Evolutionary conservation across 192 early-diverging fungal species (phyloP), one percentile per base, ranked within the genome.

Genomic region (Glomus cerebriforme): DNA sequence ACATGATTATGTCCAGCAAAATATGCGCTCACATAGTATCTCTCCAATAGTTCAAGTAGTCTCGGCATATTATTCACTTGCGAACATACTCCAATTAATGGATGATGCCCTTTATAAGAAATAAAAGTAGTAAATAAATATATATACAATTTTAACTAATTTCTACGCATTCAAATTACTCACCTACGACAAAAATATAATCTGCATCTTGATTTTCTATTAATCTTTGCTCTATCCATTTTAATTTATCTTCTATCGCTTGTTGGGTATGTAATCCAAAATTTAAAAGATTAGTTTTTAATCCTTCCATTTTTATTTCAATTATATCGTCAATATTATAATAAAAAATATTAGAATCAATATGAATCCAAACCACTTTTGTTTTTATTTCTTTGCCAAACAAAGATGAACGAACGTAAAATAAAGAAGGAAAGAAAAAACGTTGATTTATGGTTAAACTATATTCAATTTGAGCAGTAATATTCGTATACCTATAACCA

Each of bases 381-480:
- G 19, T 24, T 1, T 63, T 63, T 8, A 27, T 27, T 27, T 63
- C 62, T 7, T 63, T 29, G n/a, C 74, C 74, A 27, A 76, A 76
- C 26, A 17, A 34, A 39, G 59, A 15, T 35, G 24, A 22, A 26
- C 74, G 74, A 22, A 76, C 74, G 26, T 76, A 76, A 47, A 63
- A 76, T 39, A 76, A 37, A 24, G 74, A 59, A 10, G 74, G 74
- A 45, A 76, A 35, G 15, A 63, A 76, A 34, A 76, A 76, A 43
- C 74, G 27, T 1, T 7, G 12, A 34, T 76, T 26, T 76, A 45
- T 10, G 13, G 60, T 8, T 22, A 60, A 43, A 45, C 58, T 63
- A 39, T 76, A 76, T n/a, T 76, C 74, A 24, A 76, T 35, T 63
- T 76, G 31, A 24, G 74, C 74, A 32, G 74, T 63, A 12, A 76